These are phyloP conservation scores for Ceratocystis destructans DNA, from an alignment of 2,329 filamentous ascomycete genomes.

Conservation along the genomic window DNA sequence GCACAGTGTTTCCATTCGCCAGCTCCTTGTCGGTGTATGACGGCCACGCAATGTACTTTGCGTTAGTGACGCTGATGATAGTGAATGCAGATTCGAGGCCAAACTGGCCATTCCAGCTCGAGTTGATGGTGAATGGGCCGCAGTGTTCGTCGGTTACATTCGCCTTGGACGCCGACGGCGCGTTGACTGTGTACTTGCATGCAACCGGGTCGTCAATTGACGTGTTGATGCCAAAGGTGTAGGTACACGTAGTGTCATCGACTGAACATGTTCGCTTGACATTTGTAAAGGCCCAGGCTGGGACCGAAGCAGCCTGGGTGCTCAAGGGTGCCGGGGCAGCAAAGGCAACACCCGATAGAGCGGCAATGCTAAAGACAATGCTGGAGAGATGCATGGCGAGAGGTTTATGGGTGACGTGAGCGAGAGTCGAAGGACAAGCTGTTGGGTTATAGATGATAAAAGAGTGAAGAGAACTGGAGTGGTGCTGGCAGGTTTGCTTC, in stretches of 20 bases:
- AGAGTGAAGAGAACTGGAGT: not conserved
- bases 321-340: not conserved
- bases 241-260: slow-evolving; percentile 30
- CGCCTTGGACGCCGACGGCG: slow-evolving; percentile 26
- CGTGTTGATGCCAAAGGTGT: slow-evolving; percentile 33
- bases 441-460: not conserved
- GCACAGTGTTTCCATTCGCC: slow-evolving; percentile 13
- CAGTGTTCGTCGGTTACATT: slow-evolving; percentile 27
- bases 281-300: slow-evolving; percentile 32
- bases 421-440: not conserved
- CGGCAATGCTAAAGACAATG: not conserved
- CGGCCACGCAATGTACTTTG: slow-evolving; percentile 37
- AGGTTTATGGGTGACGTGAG: not conserved
- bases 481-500: not conserved
- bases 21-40: slow-evolving; percentile 41
- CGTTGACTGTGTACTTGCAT: slow-evolving; percentile 31
- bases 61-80: slow-evolving; percentile 37
- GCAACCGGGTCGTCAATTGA: slow-evolving; percentile 24
- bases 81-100: slow-evolving; percentile 40
- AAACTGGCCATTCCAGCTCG: slow-evolving; percentile 44
- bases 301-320: slow-evolving; percentile 21
- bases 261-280: slow-evolving; percentile 31
- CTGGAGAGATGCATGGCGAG: not conserved
- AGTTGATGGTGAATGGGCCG: slow-evolving; percentile 38
- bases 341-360: not conserved